phyloP scores from a whole-genome alignment of 1,284 basidiomycete species.

The Somion occarium region DNA sequence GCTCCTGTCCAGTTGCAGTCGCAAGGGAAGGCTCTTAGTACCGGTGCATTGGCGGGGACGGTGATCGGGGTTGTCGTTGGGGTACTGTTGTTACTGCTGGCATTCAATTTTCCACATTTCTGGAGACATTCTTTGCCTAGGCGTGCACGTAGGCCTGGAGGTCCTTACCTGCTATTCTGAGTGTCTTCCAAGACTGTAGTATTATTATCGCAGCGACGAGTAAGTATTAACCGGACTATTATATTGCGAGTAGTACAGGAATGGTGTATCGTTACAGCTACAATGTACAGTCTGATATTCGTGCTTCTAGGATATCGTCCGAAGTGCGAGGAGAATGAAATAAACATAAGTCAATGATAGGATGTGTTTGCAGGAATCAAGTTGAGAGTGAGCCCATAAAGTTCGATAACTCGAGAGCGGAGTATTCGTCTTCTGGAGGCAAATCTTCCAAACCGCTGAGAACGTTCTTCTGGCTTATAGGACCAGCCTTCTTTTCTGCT shows the following conservation, averaged over 20 bases:
- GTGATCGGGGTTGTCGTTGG: conserved; percentile 19
- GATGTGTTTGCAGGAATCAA: neutral
- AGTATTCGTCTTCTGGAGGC: conserved; percentile 87
- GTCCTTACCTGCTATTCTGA: conserved; percentile 21
- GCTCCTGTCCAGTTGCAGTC: neutral
- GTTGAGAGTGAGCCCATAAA: conserved; percentile 74
- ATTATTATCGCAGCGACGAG: too few relatives aligned
- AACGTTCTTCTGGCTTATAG: conserved; percentile 71
- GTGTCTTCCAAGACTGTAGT: neutral
- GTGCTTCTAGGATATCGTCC: conserved; percentile 8
- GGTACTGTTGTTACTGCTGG: conserved; percentile 19
- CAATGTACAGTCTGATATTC: conserved; percentile 9
- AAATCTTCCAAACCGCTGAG: conserved; percentile 85
- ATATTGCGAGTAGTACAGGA: neutral
- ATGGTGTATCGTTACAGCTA: neutral
- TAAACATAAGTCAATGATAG: neutral
- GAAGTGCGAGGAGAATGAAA: conserved; percentile 1
- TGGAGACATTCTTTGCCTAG: conserved; percentile 12
- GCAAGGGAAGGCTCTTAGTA: conserved; percentile 17
- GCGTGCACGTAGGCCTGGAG: conserved; percentile 13
- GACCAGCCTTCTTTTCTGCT: conserved; percentile 51
- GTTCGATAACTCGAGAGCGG: conserved; percentile 76
- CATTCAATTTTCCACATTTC: conserved; percentile 20
- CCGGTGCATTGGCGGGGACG: conserved; percentile 22
- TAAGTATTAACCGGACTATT: neutral